Base-by-base conservation (phyloP, 2,329 filamentous ascomycete genomes). In the Aspergillus texensis region DNA sequence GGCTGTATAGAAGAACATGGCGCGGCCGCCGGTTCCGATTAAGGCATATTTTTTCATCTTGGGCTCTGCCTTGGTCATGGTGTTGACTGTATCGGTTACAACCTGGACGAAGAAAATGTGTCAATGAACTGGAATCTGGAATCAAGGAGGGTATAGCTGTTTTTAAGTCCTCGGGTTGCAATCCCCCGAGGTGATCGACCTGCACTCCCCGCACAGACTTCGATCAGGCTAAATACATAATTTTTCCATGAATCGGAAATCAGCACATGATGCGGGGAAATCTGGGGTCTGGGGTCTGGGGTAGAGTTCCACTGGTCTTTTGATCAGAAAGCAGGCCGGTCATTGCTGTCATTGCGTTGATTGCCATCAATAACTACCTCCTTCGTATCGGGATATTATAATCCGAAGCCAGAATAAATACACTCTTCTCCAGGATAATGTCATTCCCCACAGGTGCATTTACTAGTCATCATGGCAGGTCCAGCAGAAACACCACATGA, bases 1-100 rank as follows among this genome's bases (percentile, higher is more conserved):
- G 52, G 85, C 84, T 0, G 81, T 82, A 77, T 88, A 88, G 76
- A 85, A 88, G 79, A 88, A 87, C 60, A 81, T 82, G n/a, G 86
- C 83, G 16, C 86, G 83, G 19, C 85, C 85, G 21, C 86, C 86
- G 1, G 84, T 85, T 70, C 86, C 86, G n/a, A 88, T 80, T 32
- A 68, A 58, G 24, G 65, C 67, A 34, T 68, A 68, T 63, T 48
- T 62, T 45, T 63, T 63, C 52, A 60, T 60, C 24, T 57, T 57
- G 54, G 26, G 9, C n/a, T 12, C 12, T 26, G 54, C 5, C 36
- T 34, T 6, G 39, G 19, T n/a, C 19, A n/a, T 6, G 19, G 9
- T 9, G 8, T 9, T 41, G 6, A 41, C 9, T n/a, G 16, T 41
- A 41, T 8, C 19, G 6, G 39, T 41, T n/a, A 3, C 39, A 41